A percentile compares a stretch with the other conserved stretches of the same genome.
Evolutionary conservation across 306 rosid species (phyloP).

Genomic region (Castanea crenata): DNA sequence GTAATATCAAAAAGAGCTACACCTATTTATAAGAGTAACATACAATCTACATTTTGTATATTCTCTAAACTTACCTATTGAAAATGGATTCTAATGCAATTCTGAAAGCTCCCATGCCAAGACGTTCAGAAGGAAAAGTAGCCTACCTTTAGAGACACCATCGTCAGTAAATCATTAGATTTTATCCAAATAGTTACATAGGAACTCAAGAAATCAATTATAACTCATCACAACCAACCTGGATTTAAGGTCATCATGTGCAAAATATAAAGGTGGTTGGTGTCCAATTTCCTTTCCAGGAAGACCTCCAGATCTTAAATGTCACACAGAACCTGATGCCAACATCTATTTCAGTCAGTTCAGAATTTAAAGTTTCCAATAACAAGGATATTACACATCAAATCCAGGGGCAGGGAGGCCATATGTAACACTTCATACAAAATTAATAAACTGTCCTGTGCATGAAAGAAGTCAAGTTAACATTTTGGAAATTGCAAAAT

Average conservation of each 20-base stretch:
- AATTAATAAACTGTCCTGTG: not conserved
- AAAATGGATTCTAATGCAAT: slow-evolving; percentile 87
- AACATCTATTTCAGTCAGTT: slow-evolving; percentile 17
- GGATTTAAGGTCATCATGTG: slow-evolving; percentile 87
- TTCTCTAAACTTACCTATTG: slow-evolving; percentile 52
- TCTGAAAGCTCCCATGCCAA: slow-evolving; percentile 98
- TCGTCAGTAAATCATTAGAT: slow-evolving; percentile 40
- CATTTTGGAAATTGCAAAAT: too few relatives aligned
- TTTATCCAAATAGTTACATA: slow-evolving; percentile 12
- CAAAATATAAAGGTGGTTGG: slow-evolving; percentile 74
- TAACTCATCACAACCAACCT: slow-evolving; percentile 48
- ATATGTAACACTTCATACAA: not conserved
- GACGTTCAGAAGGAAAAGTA: slow-evolving; percentile 88
- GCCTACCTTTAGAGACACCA: slow-evolving; percentile 64
- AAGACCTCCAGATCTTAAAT: slow-evolving; percentile 90
- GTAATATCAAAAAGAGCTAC: not conserved
- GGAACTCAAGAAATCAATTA: slow-evolving; percentile 10
- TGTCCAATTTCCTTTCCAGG: slow-evolving; percentile 68
- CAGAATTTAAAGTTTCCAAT: not conserved
- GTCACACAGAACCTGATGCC: slow-evolving; percentile 81
- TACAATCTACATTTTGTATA: not conserved
- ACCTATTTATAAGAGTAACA: not conserved
- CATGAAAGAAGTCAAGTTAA: not conserved
- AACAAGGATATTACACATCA: slow-evolving; percentile 9
- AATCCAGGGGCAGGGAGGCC: not conserved